Evolutionary conservation across 1,284 basidiomycete genomes (phyloP).

Genomic region (Anthracocystis setariae): DNA sequence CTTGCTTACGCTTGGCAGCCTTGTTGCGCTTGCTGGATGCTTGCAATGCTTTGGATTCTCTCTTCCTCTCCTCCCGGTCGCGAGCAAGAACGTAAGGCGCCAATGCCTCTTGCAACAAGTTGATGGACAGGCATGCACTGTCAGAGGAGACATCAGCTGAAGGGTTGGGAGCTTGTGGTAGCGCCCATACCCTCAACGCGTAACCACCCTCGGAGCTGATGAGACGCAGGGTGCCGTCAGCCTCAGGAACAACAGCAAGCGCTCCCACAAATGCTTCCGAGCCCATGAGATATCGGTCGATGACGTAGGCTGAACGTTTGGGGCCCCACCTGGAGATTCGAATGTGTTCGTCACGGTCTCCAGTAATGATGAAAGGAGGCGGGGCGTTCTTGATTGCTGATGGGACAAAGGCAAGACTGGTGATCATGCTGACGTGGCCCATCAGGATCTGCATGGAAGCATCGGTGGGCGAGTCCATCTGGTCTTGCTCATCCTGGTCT

Average conservation of each 20-base stretch:
- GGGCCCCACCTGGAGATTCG: conserved; percentile 65
- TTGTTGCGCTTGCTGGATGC: conserved; percentile 43
- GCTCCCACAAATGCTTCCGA: conserved; percentile 56
- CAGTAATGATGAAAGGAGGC: conserved; percentile 48
- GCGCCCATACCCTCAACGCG: conserved; percentile 47
- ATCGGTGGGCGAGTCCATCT: conserved; percentile 48
- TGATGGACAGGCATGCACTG: conserved; percentile 36
- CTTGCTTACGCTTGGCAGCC: conserved; percentile 32
- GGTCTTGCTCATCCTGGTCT: conserved; percentile 33
- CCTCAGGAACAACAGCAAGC: conserved; percentile 34
- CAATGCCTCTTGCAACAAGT: conserved; percentile 31
- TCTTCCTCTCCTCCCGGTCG: conserved; percentile 46
- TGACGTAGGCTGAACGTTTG: conserved; percentile 51
- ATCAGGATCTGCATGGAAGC: conserved; percentile 51
- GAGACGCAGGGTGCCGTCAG: conserved; percentile 28
- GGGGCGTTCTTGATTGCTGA: conserved; percentile 17
- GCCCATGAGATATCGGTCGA: conserved; percentile 59
- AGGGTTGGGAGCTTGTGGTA: conserved; percentile 23
- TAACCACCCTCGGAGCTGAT: conserved; percentile 58
- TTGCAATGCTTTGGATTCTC: conserved; percentile 33
- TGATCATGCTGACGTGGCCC: conserved; percentile 63
- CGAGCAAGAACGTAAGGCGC: conserved; percentile 36
- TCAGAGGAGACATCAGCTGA: conserved; percentile 14
- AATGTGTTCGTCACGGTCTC: conserved; percentile 66
- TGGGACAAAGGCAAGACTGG: conserved; percentile 54